Evolutionary conservation across 148 eudicot species (phyloP).

Genomic region (Rhododendron henanense): DNA sequence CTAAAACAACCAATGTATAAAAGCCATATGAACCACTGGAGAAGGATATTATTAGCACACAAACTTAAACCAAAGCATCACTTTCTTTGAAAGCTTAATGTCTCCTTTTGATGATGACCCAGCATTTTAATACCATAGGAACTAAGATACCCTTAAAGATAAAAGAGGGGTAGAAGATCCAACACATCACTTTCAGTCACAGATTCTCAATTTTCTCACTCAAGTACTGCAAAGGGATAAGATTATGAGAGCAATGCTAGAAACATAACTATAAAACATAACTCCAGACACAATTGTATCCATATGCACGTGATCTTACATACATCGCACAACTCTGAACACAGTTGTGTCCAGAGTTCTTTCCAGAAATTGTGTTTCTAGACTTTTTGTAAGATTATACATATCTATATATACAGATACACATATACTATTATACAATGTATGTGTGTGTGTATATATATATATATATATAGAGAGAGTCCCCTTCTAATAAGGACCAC

Average conservation of each 20-base stretch:
- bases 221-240: not conserved
- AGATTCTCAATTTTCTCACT: not conserved
- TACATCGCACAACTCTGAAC: too few relatives aligned
- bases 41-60: not conserved
- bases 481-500: too few relatives aligned
- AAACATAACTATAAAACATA: too few relatives aligned
- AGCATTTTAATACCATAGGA: not conserved
- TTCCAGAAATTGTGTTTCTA: not conserved
- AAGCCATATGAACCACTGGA: not conserved
- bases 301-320: too few relatives aligned
- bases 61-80: constrained; percentile 5
- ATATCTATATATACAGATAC: too few relatives aligned
- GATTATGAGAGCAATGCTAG: not conserved
- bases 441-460: too few relatives aligned
- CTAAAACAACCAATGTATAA: not conserved
- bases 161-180: not conserved
- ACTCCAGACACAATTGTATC: too few relatives aligned
- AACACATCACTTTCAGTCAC: not conserved
- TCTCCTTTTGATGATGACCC: constrained; percentile 4
- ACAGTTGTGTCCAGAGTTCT: not conserved
- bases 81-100: constrained; percentile 9
- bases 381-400: not conserved
- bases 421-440: too few relatives aligned
- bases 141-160: constrained; percentile 4
- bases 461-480: too few relatives aligned